Conservation (phyloP, 2,329 filamentous ascomycete genomes). For the Pseudogymnoascus sp. region DNA sequence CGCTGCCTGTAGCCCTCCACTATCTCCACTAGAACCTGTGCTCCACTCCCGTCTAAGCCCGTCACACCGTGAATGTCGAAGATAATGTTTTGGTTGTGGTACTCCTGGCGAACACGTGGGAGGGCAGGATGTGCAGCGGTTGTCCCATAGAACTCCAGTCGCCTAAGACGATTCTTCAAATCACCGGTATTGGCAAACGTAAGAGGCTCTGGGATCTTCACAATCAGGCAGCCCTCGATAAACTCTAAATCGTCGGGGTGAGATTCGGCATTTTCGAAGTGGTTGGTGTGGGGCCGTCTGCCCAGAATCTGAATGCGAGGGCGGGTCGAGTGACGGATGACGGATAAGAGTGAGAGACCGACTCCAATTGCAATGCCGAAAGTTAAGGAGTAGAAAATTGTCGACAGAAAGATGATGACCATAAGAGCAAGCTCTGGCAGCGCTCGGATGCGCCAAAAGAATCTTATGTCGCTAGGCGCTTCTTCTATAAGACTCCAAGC, state of each 20-base stretch:
- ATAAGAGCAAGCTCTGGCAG: constrained; percentile 84
- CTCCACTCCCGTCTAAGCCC: constrained; percentile 83
- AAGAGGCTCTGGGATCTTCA: constrained; percentile 94
- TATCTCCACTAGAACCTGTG: constrained; percentile 86
- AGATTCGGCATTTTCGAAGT: constrained; percentile 78
- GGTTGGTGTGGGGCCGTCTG: constrained; percentile 72
- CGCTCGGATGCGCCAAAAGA: constrained; percentile 79
- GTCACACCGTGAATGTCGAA: constrained; percentile 99
- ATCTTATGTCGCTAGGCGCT: constrained; percentile 82
- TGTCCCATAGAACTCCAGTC: constrained; percentile 88
- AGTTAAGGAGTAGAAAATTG: constrained; percentile 90
- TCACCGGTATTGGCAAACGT: constrained; percentile 97
- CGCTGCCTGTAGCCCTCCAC: constrained; percentile 70
- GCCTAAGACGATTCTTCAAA: constrained; percentile 71
- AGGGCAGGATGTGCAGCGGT: constrained; percentile 77
- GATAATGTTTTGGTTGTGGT: constrained; percentile 84
- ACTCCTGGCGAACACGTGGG: constrained; percentile 67
- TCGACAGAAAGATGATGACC: constrained; percentile 81
- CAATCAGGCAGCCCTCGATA: constrained; percentile 84
- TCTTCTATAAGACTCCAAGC: constrained; percentile 94
- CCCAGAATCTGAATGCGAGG: constrained; percentile 95
- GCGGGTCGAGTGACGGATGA: constrained; percentile 84
- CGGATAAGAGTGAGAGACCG: constrained; percentile 78
- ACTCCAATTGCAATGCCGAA: constrained; percentile 92
- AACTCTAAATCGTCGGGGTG: constrained; percentile 72